Evolutionary conservation across 129 eudicot species (phyloP).

Genomic region (Tanacetum coccineum): DNA sequence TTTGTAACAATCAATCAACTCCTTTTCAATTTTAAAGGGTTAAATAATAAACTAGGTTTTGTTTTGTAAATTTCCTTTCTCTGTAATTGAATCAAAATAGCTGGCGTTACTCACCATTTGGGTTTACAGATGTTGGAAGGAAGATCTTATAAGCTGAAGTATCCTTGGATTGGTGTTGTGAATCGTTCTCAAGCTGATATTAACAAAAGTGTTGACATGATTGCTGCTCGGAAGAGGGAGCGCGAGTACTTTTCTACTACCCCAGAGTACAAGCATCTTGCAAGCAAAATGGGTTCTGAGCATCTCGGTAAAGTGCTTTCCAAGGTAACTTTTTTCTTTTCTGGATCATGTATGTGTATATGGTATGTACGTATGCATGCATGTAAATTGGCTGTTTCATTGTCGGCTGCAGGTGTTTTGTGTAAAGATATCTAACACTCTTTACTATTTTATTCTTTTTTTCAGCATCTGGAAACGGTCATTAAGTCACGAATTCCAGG

Average conservation of each 20-base stretch:
- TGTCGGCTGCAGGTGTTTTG: neutral
- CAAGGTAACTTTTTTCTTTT: constrained; percentile 40
- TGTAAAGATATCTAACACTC: constrained; percentile 11
- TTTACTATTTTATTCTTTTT: constrained; percentile 8
- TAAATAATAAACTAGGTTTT: neutral
- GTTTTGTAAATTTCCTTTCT: neutral
- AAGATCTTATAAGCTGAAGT: constrained; percentile 75
- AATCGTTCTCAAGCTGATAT: constrained; percentile 96
- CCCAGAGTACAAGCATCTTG: constrained; percentile 85
- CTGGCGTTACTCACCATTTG: neutral
- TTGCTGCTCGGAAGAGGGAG: constrained; percentile 89
- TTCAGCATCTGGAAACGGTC: constrained; percentile 90
- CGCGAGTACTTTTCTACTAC: constrained; percentile 68
- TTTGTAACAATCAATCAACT: neutral
- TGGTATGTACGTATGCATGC: neutral
- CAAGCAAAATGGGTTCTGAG: constrained; percentile 90
- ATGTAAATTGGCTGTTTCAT: neutral
- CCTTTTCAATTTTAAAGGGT: neutral
- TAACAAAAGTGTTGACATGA: constrained; percentile 86
- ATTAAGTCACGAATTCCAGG: constrained; percentile 96
- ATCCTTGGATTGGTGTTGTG: constrained; percentile 97
- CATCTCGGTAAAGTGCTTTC: constrained; percentile 91
- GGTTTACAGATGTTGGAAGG: constrained; percentile 79
- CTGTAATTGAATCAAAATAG: neutral
- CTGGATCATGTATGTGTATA: neutral